A percentile compares a stretch with the other conserved stretches of the same genome.
Evolutionary conservation across 2,329 filamentous ascomycete species (phyloP).

Genomic region (Ceratocystiopsis brevicomis): DNA sequence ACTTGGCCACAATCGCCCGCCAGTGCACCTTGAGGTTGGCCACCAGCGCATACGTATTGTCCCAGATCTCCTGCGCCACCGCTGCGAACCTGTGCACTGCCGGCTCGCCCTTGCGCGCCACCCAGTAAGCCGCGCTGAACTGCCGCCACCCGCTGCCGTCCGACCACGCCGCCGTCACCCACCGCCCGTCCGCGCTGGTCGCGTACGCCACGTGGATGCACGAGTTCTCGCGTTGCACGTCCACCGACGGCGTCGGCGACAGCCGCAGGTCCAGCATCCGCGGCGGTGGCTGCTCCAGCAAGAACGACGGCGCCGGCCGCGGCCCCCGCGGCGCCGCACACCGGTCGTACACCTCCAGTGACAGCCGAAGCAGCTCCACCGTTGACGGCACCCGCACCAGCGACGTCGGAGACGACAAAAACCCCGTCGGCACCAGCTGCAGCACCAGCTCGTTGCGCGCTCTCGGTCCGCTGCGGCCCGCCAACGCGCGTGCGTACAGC

Average conservation of each 20-base stretch:
- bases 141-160: constrained; percentile 59
- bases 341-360: constrained; percentile 60
- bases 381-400: constrained; percentile 47
- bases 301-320: constrained; percentile 48
- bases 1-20: constrained; percentile 58
- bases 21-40: constrained; percentile 52
- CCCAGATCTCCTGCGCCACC: constrained; percentile 60
- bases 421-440: constrained; percentile 51
- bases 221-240: constrained; percentile 59
- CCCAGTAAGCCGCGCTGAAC: constrained; percentile 53
- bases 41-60: constrained; percentile 55
- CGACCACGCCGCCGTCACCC: constrained; percentile 67
- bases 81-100: constrained; percentile 36
- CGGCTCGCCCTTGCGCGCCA: constrained; percentile 38
- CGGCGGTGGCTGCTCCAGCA: constrained; percentile 51
- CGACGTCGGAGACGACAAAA: constrained; percentile 43
- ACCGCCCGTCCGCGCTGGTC: constrained; percentile 54
- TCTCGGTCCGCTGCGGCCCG: constrained; percentile 17
- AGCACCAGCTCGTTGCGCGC: constrained; percentile 49
- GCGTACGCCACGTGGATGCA: constrained; percentile 68
- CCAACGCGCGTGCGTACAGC: constrained; percentile 30
- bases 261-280: constrained; percentile 61
- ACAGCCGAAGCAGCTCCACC: constrained; percentile 40
- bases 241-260: constrained; percentile 45
- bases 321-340: constrained; percentile 40